Conservation (phyloP, 768 basidiomycete species). For the Auricularia sp. region DNA sequence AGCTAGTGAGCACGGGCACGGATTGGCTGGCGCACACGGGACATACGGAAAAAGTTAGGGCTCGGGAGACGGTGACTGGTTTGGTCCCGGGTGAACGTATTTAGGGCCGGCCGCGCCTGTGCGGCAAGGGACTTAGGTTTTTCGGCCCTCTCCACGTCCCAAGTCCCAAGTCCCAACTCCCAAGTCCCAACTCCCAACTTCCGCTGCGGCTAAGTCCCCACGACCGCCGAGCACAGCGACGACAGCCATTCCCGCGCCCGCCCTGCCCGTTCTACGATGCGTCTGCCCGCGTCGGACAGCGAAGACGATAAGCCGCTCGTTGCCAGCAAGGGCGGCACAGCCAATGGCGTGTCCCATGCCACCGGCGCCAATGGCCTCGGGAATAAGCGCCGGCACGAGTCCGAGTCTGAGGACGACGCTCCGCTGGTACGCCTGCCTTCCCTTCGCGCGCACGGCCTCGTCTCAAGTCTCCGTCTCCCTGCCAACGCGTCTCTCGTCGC, state of each 20-base stretch:
- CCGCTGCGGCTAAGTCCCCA: conserved; percentile 1
- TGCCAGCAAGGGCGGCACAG: conserved; percentile 5
- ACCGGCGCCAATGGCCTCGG: conserved; percentile 1
- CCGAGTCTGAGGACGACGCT: conserved; percentile 42
- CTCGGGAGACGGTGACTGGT: neutral
- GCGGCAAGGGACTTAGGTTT: neutral
- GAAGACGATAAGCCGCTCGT: conserved; percentile 48
- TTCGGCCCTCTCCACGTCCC: neutral
- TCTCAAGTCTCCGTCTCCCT: neutral
- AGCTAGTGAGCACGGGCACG: neutral
- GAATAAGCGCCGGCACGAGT: conserved; percentile 1
- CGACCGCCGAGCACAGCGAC: too few species aligned
- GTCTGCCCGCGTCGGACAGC: conserved; percentile 10
- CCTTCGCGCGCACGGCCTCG: neutral
- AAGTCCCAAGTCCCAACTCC: conserved; percentile 2
- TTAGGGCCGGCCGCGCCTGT: neutral
- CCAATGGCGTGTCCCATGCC: neutral
- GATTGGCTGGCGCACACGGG: neutral
- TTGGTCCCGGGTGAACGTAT: conserved; percentile 8
- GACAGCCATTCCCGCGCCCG: conserved; percentile 18
- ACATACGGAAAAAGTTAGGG: neutral
- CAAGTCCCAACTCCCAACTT: conserved; percentile 1
- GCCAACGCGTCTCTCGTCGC: neutral
- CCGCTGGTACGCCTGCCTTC: conserved; percentile 46
- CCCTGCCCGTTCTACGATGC: conserved; percentile 12